A percentile compares a stretch with the other conserved stretches of the same genome.
phyloP scores from a whole-genome alignment of 2,329 filamentous ascomycete genomes.

The Zymoseptoria pseudotritici region DNA sequence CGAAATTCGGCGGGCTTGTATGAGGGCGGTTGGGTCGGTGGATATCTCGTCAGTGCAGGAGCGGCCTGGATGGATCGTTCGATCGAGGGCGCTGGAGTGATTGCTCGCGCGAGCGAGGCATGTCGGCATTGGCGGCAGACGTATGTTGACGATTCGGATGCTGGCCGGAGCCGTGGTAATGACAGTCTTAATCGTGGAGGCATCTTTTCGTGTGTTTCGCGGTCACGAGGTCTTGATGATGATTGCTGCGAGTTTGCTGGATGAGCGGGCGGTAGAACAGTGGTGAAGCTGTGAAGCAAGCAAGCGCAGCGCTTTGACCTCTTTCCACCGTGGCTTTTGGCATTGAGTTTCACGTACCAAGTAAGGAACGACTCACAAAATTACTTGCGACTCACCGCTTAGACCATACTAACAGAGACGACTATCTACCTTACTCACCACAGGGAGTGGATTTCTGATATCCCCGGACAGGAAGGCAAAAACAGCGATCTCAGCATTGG shows the following conservation, averaged over 20 bases:
- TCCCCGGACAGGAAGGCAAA: background rate
- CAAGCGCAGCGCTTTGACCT: background rate
- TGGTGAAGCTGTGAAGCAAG: background rate
- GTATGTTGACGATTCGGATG: constrained; percentile 20
- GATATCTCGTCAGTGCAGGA: constrained; percentile 43
- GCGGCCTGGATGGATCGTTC: constrained; percentile 40
- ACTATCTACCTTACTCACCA: background rate
- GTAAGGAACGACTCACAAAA: background rate
- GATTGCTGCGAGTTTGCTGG: background rate
- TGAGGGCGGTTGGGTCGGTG: constrained; percentile 72
- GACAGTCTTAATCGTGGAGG: constrained; percentile 45
- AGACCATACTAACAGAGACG: background rate
- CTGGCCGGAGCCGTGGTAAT: constrained; percentile 28
- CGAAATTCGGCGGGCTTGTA: constrained; percentile 79
- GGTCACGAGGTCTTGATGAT: background rate
- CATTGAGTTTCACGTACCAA: background rate
- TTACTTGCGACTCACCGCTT: background rate
- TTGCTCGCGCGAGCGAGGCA: constrained; percentile 41
- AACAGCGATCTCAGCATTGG: background rate
- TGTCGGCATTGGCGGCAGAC: constrained; percentile 38
- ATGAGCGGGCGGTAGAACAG: background rate
- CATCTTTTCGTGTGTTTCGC: constrained; percentile 35
- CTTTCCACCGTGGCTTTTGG: background rate
- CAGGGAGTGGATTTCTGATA: background rate
- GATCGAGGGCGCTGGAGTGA: constrained; percentile 47